Percentiles rank a stretch among this genome's conserved stretches.
phyloP scores from a whole-genome alignment of 306 rosid genomes.

The Lablab purpureus region DNA sequence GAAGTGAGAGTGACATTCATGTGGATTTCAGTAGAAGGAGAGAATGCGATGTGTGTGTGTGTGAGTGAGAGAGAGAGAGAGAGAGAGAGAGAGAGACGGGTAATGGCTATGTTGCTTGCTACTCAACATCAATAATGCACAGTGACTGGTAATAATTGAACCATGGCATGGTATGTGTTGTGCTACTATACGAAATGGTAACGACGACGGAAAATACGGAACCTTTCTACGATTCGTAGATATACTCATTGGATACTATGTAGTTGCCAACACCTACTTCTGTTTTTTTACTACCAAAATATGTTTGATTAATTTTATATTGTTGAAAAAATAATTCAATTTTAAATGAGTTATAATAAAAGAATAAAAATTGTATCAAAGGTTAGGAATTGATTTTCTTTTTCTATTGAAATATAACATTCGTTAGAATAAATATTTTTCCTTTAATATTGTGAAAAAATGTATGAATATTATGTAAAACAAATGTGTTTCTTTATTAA shows the following conservation, averaged over 20 bases:
- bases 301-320: too few species aligned
- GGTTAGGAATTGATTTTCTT: too few species aligned
- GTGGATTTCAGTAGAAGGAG: constrained; percentile 33
- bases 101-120: background rate
- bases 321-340: too few species aligned
- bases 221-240: background rate
- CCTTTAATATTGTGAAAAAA: too few species aligned
- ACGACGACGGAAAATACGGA: background rate
- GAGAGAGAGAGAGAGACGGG: background rate
- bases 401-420: too few species aligned
- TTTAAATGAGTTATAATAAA: too few species aligned
- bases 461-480: too few species aligned
- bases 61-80: background rate
- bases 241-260: constrained; percentile 12
- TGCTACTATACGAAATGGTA: constrained; percentile 20
- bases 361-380: too few species aligned
- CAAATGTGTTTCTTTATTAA: too few species aligned
- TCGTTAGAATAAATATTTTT: too few species aligned
- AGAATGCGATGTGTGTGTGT: constrained; percentile 22
- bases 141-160: constrained; percentile 37
- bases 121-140: constrained; percentile 37
- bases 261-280: background rate
- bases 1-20: constrained; percentile 46
- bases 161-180: background rate
- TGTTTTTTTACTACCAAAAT: too few species aligned